Evolutionary conservation across 371 early-diverging fungal genomes (phyloP).

Genomic region (Cladochytrium tenue): DNA sequence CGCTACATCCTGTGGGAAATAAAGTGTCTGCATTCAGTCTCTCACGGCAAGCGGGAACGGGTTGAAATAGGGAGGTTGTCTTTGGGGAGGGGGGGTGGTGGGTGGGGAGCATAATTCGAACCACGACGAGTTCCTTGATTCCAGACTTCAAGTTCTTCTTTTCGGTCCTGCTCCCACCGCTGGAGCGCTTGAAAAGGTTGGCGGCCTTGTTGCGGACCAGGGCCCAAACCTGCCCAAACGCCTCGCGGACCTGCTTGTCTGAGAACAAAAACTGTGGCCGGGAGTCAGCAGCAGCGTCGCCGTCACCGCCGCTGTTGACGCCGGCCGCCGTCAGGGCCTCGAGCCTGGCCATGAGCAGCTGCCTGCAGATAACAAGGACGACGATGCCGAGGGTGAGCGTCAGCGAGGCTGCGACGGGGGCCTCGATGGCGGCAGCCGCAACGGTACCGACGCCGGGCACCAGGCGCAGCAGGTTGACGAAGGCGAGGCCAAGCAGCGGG

Average conservation of each 20-base stretch:
- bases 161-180: not conserved
- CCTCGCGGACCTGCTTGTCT: not conserved
- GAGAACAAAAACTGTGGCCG: not conserved
- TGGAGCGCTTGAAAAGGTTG: not conserved
- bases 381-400: conserved; percentile 18
- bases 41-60: not conserved
- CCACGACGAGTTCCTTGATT: not conserved
- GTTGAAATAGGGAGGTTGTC: not conserved
- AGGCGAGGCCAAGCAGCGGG: conserved; percentile 13
- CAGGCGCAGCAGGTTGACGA: conserved; percentile 6
- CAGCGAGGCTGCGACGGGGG: conserved; percentile 16
- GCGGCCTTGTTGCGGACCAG: not conserved
- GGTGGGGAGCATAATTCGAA: not conserved
- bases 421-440: conserved; percentile 17
- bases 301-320: no score
- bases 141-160: not conserved
- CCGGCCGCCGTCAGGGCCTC: no score
- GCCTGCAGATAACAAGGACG: conserved; percentile 11
- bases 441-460: conserved; percentile 21
- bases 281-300: not conserved
- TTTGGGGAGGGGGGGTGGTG: not conserved
- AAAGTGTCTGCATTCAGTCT: not conserved
- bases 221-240: not conserved
- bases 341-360: conserved; percentile 1
- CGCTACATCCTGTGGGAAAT: not conserved